Evolutionary conservation across 2,329 filamentous ascomycete genomes (phyloP), one percentile per base, ranked within the genome.

Genomic region (Trichophyton benhamiae): DNA sequence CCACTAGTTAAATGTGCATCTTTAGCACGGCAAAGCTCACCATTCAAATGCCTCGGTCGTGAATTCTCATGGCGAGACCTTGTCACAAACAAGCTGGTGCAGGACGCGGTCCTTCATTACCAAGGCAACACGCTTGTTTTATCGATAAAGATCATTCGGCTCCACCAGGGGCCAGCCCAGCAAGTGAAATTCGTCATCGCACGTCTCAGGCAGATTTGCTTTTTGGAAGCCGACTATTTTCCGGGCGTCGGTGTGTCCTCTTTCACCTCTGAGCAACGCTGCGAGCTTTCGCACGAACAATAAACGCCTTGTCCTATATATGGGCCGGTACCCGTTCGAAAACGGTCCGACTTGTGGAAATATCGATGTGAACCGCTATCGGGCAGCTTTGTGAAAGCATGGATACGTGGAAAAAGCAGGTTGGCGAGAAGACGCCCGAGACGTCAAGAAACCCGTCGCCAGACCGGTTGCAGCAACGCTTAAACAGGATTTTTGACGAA

Each of bases 361-460:
- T 13, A 20, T 53, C 49, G n/a, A 30, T 53, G 17, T 53, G 27
- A 27, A 30, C 49, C 22, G 33, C 9, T 38, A 17, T 53, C 15
- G 22, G 49, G 22, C 49, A 30, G 27, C 27, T 30, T 17, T 13
- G 55, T 59, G 33, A 36, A 46, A 20, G 38, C 8, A 64, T 64
- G 62, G 60, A 60, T 62, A 64, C 62, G 62, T 64, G 62, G 58
- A 62, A 53, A 17, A 59, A 60, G 41, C 36, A 59, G 52, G 62
- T 60, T 64, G 62, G 62, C 60, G 46, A 60, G 27, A 15, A 7
- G 36, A 38, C 44, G 33, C 44, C 60, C 9, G 49, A 60, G 46
- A 11, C 20, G 30, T 20, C 57, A 6, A 46, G 55, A 11, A 41
- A 58, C n/a, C 49, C 55, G 33, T 41, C 55, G 55, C 55, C 55